Base-by-base conservation (phyloP, 1,284 basidiomycete species). In the Ganoderma meredithae region DNA sequence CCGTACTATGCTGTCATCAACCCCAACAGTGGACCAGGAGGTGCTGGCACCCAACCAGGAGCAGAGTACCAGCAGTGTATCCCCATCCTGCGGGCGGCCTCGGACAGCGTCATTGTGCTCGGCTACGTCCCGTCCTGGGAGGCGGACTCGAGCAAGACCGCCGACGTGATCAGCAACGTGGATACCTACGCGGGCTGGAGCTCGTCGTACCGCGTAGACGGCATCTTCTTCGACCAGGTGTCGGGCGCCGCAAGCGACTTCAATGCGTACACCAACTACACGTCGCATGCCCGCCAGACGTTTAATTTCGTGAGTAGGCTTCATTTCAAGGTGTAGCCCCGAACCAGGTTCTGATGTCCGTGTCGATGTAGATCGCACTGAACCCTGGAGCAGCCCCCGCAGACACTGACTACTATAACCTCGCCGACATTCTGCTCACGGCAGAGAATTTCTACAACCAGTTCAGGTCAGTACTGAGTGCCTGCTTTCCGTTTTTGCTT, bases 141-240 rank as follows among this genome's bases (percentile, higher is more conserved):
- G 43, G 79, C 77, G 25, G 47, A 41, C 3, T 27, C 55, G n/a
- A 69, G 71, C n/a, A 27, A 69, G 40, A 44, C 63, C 27, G 63
- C 73, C 2, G 69, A 53, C 13, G 76, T 81, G 13, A 69, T 66
- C n/a, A 63, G 67, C 1, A 78, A 82, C 55, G 73, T 82, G 25
- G 64, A 76, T 36, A 81, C 79, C 10, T 83, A 83, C 58, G 73
- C 74, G 10, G 67, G 69, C 0, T 82, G 81, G 81, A 62, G 64
- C 1, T 53, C 72, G 10, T 58, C 76, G 2, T 81, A 80, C 67
- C 68, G 74, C 10, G 74, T 76, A 9, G 72, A 76, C 36, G 81
- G 82, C 2, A 81, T 83, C 39, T 83, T 83, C 69, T 82, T 82
- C 72, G 81, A 83, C 66, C 78, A 83, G 66, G 76, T 74, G 0